Base-by-base conservation (phyloP, 1,139 yeast species). In the Suhomyces maxii region DNA sequence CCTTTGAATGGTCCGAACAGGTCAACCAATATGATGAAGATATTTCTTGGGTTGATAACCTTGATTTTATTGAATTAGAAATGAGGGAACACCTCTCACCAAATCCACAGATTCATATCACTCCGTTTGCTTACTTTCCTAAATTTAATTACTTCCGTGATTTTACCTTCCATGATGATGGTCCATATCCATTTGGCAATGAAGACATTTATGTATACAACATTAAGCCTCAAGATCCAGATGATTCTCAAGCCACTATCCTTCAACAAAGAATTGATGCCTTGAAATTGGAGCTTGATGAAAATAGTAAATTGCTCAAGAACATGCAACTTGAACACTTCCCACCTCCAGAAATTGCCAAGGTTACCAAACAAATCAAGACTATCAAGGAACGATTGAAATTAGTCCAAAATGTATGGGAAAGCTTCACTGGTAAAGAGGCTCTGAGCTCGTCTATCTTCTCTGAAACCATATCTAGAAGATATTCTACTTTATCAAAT, bases 51-150 rank as follows among this genome's bases (percentile, higher is more conserved):
- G 70, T 83, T 43, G 97, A 93, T 60, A 67, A 79, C 30, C 82
- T 87, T 49, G 99, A 93, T 65, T 93, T 83, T 57, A 73, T 80
- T 12, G 98, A 93, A 58, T 68, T 91, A 38, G 89, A 81, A 58
- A 72, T 76, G 54, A 68, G 68, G n/a, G 71, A 76, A 50, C 63
- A 71, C 25, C 70, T 65, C 2, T 69, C 79, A 5, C 71, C 78
- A 2, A 66, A 74, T 39, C 93, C 95, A 0, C 67, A 72, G 38
- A 76, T 91, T 40, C 68, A 69, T 13, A 77, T 88, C 0, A 57
- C 73, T 14, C 95, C 96, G 1, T 72, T 91, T 54, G 75, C 88
- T 48, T 80, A 71, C 53, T 73, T 96, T 0, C 97, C 97, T 0
- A 77, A 84, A 47, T 84, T 89, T 62, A 77, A 86, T 26, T 91